Conservation (phyloP, 192 early-diverging fungal species). For the Obelidium mucronatum region DNA sequence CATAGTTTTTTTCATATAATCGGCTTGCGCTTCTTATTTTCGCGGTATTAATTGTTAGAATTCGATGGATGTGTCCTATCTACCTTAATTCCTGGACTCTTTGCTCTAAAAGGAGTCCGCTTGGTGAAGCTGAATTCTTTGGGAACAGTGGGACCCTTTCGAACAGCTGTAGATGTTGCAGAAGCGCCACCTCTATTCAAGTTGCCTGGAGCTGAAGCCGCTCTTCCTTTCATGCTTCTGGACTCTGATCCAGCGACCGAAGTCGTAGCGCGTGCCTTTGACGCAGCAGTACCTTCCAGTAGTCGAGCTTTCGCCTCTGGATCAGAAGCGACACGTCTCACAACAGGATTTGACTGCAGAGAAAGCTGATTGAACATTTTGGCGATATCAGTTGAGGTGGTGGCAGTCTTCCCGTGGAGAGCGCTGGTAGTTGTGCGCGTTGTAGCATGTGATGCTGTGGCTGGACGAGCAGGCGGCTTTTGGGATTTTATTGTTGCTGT, state of each 20-base stretch:
- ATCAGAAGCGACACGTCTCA: not conserved
- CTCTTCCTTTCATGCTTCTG: not conserved
- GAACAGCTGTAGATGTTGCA: not conserved
- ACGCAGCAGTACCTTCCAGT: not conserved
- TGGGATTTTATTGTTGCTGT: too few species aligned
- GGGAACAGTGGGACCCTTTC: slow-evolving; percentile 41
- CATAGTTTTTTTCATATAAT: slow-evolving; percentile 25
- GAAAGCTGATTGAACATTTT: slow-evolving; percentile 12
- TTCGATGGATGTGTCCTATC: too few species aligned
- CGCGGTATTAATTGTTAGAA: too few species aligned
- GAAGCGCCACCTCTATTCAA: not conserved
- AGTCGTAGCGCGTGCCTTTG: not conserved
- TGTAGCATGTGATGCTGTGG: not conserved
- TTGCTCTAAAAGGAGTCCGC: not conserved
- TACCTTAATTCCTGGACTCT: slow-evolving; percentile 33
- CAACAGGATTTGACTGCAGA: not conserved
- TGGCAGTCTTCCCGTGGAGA: not conserved
- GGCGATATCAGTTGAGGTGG: not conserved
- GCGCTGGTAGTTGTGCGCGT: slow-evolving; percentile 1
- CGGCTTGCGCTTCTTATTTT: slow-evolving; percentile 23
- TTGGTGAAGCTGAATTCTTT: slow-evolving; percentile 51
- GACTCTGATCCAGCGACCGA: not conserved
- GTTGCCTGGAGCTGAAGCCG: not conserved
- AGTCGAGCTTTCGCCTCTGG: slow-evolving; percentile 2
- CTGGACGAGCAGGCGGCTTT: not conserved